These are phyloP conservation scores for Rhizopogon sp. DNA, from an alignment of 768 basidiomycete species.

Conservation along the genomic window DNA sequence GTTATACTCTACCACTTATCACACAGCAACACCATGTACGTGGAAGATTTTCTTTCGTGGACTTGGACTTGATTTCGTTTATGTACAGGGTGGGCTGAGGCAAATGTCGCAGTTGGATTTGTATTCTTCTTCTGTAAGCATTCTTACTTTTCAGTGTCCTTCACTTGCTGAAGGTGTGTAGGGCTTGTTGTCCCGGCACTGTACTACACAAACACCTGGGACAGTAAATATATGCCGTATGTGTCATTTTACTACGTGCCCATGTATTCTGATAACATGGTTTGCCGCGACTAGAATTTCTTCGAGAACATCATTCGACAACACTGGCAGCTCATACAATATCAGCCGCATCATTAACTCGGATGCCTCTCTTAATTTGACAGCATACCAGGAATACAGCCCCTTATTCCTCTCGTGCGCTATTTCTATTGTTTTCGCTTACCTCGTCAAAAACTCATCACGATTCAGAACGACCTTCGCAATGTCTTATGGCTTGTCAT, in stretches of 20 bases:
- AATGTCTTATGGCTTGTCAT: slow-evolving; percentile 76
- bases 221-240: slow-evolving; percentile 51
- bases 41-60: too few relatives aligned
- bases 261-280: not conserved
- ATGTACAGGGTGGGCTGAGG: slow-evolving; percentile 67
- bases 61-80: not conserved
- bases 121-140: slow-evolving; percentile 61
- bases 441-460: slow-evolving; percentile 12
- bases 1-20: not conserved
- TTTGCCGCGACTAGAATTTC: slow-evolving; percentile 40
- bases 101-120: slow-evolving; percentile 60
- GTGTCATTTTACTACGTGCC: slow-evolving; percentile 12
- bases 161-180: slow-evolving; percentile 40
- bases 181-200: slow-evolving; percentile 57
- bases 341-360: slow-evolving; percentile 50
- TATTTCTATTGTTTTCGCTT: slow-evolving; percentile 16
- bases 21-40: slow-evolving; percentile 1
- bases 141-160: slow-evolving; percentile 35
- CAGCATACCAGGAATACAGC: slow-evolving; percentile 51
- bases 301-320: slow-evolving; percentile 61
- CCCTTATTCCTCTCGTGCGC: slow-evolving; percentile 53
- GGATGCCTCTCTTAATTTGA: slow-evolving; percentile 50
- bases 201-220: slow-evolving; percentile 67
- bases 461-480: slow-evolving; percentile 54
- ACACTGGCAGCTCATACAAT: slow-evolving; percentile 54